Percentiles rank a stretch among this genome's conserved stretches.
These are phyloP conservation scores for Vigna mungo DNA, from an alignment of 306 rosid genomes.

Conservation along the genomic window DNA sequence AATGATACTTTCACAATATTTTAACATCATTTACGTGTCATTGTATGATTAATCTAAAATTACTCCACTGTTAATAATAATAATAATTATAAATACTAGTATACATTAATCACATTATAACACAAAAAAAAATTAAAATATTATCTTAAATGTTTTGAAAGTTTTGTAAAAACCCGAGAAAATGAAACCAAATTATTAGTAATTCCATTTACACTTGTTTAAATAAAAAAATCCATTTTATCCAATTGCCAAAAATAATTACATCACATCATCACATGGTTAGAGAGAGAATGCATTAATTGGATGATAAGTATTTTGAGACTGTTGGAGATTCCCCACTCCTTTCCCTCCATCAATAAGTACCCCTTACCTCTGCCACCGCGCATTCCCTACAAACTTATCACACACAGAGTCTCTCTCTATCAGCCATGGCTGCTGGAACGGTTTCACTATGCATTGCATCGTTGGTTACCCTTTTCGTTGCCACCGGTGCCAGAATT, in stretches of 20 bases:
- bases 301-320: slow-evolving; percentile 1
- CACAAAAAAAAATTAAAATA: too few relatives aligned
- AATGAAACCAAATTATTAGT: background rate
- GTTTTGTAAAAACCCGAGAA: too few relatives aligned
- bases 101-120: too few relatives aligned
- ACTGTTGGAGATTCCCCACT: slow-evolving; percentile 35
- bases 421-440: slow-evolving; percentile 55
- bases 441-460: slow-evolving; percentile 51
- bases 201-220: too few relatives aligned
- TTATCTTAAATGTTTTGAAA: too few relatives aligned
- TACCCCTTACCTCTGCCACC: slow-evolving; percentile 54
- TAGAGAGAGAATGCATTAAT: slow-evolving; percentile 30
- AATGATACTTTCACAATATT: too few relatives aligned
- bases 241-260: background rate
- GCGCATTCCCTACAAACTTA: slow-evolving; percentile 43
- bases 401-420: slow-evolving; percentile 11
- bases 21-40: too few relatives aligned
- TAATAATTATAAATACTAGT: too few relatives aligned
- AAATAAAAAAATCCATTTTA: too few relatives aligned
- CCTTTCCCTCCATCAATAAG: slow-evolving; percentile 55
- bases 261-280: background rate
- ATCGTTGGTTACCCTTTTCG: slow-evolving; percentile 51
- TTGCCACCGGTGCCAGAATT: slow-evolving; percentile 57
- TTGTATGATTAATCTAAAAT: too few relatives aligned
- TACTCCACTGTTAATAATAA: too few relatives aligned